A percentile compares a stretch with the other conserved stretches of the same genome.
Evolutionary conservation across 768 basidiomycete species (phyloP).

Genomic region (Leccinum imitatum): DNA sequence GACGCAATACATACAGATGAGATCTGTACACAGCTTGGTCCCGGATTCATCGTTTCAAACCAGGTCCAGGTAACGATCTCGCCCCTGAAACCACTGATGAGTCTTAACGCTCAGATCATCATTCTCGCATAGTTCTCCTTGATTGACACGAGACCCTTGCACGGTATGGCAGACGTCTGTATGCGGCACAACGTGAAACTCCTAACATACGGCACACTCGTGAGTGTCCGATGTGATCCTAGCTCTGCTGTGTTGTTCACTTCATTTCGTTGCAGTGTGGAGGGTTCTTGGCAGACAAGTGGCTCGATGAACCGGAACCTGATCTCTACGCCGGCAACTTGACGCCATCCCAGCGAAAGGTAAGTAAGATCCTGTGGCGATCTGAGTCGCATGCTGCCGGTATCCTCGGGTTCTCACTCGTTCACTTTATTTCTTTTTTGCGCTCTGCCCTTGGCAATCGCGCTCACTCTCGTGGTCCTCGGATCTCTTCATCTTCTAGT

Average conservation of each 20-base stretch:
- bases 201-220: slow-evolving; percentile 80
- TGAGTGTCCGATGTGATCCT: slow-evolving; percentile 35
- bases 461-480: not conserved
- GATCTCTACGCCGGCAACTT: slow-evolving; percentile 65
- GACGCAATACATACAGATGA: slow-evolving; percentile 74
- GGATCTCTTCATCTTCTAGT: slow-evolving; percentile 42
- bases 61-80: slow-evolving; percentile 66
- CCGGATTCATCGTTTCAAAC: slow-evolving; percentile 73
- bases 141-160: slow-evolving; percentile 74
- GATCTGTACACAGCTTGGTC: slow-evolving; percentile 73
- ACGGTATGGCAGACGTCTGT: slow-evolving; percentile 78
- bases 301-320: slow-evolving; percentile 67
- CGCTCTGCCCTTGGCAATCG: not conserved
- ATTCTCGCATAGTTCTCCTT: slow-evolving; percentile 62
- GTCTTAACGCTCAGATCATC: slow-evolving; percentile 18
- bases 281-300: slow-evolving; percentile 76
- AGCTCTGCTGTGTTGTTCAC: slow-evolving; percentile 6
- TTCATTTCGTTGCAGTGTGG: slow-evolving; percentile 56
- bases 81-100: not conserved
- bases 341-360: slow-evolving; percentile 85
- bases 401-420: not conserved
- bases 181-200: slow-evolving; percentile 69
- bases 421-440: not conserved
- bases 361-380: slow-evolving; percentile 23
- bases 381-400: not conserved